Percentiles rank a stretch among this genome's conserved stretches.
Evolutionary conservation across 108 stramenopile species (phyloP).

Genomic region (Cyclostephanos invisitatus): DNA sequence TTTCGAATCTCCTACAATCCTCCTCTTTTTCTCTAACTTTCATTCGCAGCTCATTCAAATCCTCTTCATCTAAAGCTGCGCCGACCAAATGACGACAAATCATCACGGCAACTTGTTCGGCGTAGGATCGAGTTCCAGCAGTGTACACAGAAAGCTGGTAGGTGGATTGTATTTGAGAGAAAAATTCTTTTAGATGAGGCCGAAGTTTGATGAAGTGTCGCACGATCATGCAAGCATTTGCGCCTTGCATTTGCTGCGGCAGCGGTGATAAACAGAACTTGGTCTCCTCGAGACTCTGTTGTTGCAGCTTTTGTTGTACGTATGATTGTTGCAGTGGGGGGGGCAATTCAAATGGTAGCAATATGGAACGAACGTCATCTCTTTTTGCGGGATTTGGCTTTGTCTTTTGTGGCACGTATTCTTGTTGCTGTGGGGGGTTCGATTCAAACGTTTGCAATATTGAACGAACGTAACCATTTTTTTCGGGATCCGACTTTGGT

Average conservation of each 20-base stretch:
- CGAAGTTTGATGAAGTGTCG: conserved; percentile 85
- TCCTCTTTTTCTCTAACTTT: conserved; percentile 37
- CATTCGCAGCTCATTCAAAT: conserved; percentile 47
- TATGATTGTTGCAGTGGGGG: conserved; percentile 29
- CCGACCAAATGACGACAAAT: conserved; percentile 75
- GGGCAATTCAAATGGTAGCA: conserved; percentile 58
- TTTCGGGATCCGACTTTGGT: conserved; percentile 32
- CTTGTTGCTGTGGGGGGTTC: conserved; percentile 24
- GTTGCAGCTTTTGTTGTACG: conserved; percentile 30
- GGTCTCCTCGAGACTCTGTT: conserved; percentile 7
- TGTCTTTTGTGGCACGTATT: conserved; percentile 33
- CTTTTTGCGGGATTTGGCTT: conserved; percentile 35
- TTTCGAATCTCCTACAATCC: conserved; percentile 29
- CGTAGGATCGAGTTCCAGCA: conserved; percentile 87
- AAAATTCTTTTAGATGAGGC: conserved; percentile 77
- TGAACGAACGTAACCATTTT: conserved; percentile 67
- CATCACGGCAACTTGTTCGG: conserved; percentile 81
- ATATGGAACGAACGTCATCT: conserved; percentile 70
- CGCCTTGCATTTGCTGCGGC: conserved; percentile 27
- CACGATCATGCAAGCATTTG: conserved; percentile 25
- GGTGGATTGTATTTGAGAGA: conserved; percentile 49
- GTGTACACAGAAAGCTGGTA: conserved; percentile 89
- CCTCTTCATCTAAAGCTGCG: conserved; percentile 41
- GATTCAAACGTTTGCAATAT: conserved; percentile 60
- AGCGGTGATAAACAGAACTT: conserved; percentile 3